These are phyloP conservation scores for Plasmodium coatneyi DNA, from an alignment of 169 alveolate genomes.

Conservation along the genomic window DNA sequence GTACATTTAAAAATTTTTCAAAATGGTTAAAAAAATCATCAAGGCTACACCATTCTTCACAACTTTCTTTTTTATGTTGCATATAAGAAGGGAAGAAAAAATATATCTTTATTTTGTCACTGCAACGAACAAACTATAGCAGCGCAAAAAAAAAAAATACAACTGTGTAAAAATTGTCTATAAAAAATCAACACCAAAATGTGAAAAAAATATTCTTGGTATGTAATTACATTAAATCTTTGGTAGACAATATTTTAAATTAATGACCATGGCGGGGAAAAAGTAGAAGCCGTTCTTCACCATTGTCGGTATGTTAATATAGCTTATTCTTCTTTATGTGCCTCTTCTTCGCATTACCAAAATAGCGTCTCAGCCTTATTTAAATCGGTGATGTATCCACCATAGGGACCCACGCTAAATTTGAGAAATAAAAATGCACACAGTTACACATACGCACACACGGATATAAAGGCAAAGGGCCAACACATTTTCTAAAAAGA, in stretches of 20 bases:
- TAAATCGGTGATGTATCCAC: background rate
- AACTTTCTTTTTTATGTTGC: background rate
- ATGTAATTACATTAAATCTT: conserved; percentile 28
- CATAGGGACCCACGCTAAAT: background rate
- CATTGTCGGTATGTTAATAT: background rate
- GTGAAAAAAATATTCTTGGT: background rate
- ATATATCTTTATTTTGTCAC: background rate
- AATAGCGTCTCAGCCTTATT: background rate
- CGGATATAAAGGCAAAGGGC: background rate
- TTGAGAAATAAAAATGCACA: background rate
- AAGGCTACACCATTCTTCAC: background rate
- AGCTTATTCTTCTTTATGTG: background rate
- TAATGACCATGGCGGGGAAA: background rate
- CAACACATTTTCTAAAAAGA: conserved; percentile 17
- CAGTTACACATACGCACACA: background rate
- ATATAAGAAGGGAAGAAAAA: background rate
- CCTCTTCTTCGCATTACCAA: background rate
- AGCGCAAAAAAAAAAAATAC: background rate
- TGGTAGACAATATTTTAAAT: background rate
- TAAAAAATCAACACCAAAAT: background rate
- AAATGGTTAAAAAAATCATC: background rate
- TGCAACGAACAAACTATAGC: background rate
- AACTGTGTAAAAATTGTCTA: conserved; percentile 9
- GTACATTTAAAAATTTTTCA: background rate
- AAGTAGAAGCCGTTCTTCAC: background rate